Evolutionary conservation across 371 early-diverging fungal species (phyloP), one percentile per base, ranked within the genome.

Genomic region (Dichotomocladium elegans): DNA sequence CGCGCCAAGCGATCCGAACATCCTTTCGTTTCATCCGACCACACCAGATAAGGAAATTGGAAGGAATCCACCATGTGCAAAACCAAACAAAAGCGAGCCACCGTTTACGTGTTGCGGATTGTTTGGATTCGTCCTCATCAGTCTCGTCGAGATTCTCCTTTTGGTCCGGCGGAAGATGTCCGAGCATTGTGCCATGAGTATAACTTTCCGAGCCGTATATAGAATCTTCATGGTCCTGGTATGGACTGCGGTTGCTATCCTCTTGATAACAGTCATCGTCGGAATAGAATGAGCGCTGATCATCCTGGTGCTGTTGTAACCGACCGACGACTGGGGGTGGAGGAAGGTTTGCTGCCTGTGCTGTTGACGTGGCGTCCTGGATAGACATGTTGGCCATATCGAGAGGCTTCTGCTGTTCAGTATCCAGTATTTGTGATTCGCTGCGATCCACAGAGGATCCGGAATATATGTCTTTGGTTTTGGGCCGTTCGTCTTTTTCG

Each of bases 1-100:
- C 98, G 45, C 96, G 85, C 98, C 98, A 97, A 1, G 98, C 95
- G 61, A 93, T 81, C 25, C 88, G 88, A 29, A 92, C 81, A 64
- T 97, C 95, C 40, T 74, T 77, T 19, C 83, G 83, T 56, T 83
- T 83, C 85, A 93, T 92, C 37, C 81, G 71, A 57, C 89, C 91
- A 65, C 88, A 81, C 57, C 72, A 69, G 17, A 63, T 46, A 59
- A 94, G 60, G 42, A 77, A 79, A 15, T 66, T 76, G 33, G 81
- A 70, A 4, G 93, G 94, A 25, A 93, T 80, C 89, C 92, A 94
- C 87, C 89, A 93, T 0, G 98, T 97, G 28, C 87, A 59, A n/a
- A 74, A 58, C 86, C 88, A 91, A 2, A 92, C 91, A 58, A 87
- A 74, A 43, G 74, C 79, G 4, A 96, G 66, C 98, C 98, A 97